Evolutionary conservation across 495 filamentous ascomycete genomes (phyloP).

Genomic region (Hyaloscypha bicolor): DNA sequence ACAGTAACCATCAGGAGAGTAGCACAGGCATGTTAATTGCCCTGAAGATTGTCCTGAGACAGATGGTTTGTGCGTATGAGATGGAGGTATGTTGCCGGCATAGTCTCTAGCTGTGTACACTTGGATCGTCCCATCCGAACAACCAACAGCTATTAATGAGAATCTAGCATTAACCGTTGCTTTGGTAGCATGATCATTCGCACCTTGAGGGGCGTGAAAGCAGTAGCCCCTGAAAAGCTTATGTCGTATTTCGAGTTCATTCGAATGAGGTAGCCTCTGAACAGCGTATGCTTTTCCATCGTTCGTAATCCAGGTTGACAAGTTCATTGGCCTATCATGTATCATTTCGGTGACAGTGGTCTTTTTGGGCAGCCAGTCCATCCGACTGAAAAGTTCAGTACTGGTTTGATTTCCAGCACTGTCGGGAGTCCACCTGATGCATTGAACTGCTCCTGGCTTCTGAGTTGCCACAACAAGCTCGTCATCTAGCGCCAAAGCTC

Average conservation of each 20-base stretch:
- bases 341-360: constrained; percentile 82
- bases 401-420: constrained; percentile 80
- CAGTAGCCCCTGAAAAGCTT: constrained; percentile 88
- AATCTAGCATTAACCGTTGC: constrained; percentile 92
- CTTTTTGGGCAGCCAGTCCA: constrained; percentile 81
- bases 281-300: constrained; percentile 93
- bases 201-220: constrained; percentile 73
- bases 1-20: constrained; percentile 96
- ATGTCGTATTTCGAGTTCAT: constrained; percentile 44
- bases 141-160: constrained; percentile 88
- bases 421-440: constrained; percentile 91
- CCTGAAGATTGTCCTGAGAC: constrained; percentile 68
- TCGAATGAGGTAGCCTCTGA: constrained; percentile 58
- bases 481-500: constrained; percentile 85
- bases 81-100: constrained; percentile 88
- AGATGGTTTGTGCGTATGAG: constrained; percentile 71
- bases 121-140: constrained; percentile 73
- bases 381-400: constrained; percentile 86
- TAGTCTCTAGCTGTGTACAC: constrained; percentile 94
- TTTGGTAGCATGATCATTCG: constrained; percentile 63
- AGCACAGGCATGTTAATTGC: constrained; percentile 70
- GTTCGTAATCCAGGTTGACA: constrained; percentile 89
- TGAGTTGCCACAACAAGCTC: constrained; percentile 92
- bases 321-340: constrained; percentile 95
- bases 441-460: constrained; percentile 93